Conservation (phyloP, 2,329 filamentous ascomycete genomes). For the Ophiostoma quercus region DNA sequence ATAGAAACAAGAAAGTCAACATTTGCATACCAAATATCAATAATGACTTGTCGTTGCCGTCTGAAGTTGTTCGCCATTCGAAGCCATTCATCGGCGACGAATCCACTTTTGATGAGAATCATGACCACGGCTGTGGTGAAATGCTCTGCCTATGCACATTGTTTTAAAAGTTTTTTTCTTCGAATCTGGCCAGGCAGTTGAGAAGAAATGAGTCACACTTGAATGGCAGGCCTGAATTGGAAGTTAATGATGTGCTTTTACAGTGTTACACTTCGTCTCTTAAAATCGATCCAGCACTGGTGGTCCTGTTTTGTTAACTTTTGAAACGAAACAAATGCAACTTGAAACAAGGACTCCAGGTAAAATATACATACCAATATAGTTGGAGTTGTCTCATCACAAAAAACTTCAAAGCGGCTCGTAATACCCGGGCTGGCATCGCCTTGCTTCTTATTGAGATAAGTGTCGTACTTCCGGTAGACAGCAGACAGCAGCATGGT, state of each 20-base stretch:
- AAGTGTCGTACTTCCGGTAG: constrained; percentile 41
- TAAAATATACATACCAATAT: constrained; percentile 10
- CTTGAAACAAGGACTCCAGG: not conserved
- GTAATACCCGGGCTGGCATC: constrained; percentile 38
- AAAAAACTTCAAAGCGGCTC: constrained; percentile 40
- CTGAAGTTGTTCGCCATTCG: too few relatives aligned
- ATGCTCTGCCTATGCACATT: too few relatives aligned
- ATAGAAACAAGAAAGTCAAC: too few relatives aligned
- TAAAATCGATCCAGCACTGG: constrained; percentile 28
- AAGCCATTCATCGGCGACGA: too few relatives aligned
- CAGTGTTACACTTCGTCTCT: not conserved
- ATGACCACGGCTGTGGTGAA: too few relatives aligned
- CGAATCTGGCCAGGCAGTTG: too few relatives aligned
- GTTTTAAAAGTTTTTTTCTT: too few relatives aligned
- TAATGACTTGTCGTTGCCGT: too few relatives aligned
- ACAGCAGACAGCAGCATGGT: constrained; percentile 42
- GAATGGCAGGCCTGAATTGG: too few relatives aligned
- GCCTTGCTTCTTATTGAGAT: constrained; percentile 29
- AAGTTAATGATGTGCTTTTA: not conserved
- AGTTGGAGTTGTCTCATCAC: constrained; percentile 31
- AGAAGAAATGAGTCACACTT: too few relatives aligned
- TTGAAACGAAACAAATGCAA: not conserved
- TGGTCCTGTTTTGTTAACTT: constrained; percentile 25
- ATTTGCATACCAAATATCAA: too few relatives aligned
- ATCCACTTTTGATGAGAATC: too few relatives aligned